Evolutionary conservation across 2,329 filamentous ascomycete species (phyloP), one percentile per base, ranked within the genome.

Genomic region (Ampelomyces quisqualis): DNA sequence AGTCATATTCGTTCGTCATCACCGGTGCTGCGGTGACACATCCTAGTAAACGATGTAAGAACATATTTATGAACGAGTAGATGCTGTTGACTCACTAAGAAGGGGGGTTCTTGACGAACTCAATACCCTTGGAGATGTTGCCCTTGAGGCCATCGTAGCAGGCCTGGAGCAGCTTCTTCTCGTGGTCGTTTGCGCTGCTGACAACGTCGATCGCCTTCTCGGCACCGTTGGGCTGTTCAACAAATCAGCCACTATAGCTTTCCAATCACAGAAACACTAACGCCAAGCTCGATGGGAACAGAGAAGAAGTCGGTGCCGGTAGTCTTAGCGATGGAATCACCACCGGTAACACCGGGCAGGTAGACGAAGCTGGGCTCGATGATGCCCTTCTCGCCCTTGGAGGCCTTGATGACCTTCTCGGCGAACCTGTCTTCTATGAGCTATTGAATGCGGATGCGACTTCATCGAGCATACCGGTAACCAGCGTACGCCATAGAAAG

Each of bases 301-400:
- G 93, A 95, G 82, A 98, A 98, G 79, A 88, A 98, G 41, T 98
- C 90, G 50, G 72, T 69, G 57, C 90, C 90, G 48, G 85, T 89
- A 65, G 84, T 81, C 79, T 95, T 89, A 50, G 79, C 80, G 60
- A 98, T 85, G 55, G 81, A 88, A 38, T 91, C 86, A 65, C 93
- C 93, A 49, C 91, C 93, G 39, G 86, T 74, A 34, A 98, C 81
- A 71, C 91, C 91, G 34, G 88, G 85, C 23, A 97, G 86, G 78
- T 96, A 96, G 74, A 98, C 85, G 73, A 86, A 98, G 70, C 89
- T 93, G 61, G 91, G 90, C 79, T 96, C 91, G 49, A 96, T 78
- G 58, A 98, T 86, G 54, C 88, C 89, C 76, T 89, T 89, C 80
- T 95, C 86, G 55, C 93, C 93, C 73, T 87, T 87, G 64, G 77